These are phyloP conservation scores for Thelonectria discophora DNA, from an alignment of 2,329 filamentous ascomycete species.

Conservation along the genomic window DNA sequence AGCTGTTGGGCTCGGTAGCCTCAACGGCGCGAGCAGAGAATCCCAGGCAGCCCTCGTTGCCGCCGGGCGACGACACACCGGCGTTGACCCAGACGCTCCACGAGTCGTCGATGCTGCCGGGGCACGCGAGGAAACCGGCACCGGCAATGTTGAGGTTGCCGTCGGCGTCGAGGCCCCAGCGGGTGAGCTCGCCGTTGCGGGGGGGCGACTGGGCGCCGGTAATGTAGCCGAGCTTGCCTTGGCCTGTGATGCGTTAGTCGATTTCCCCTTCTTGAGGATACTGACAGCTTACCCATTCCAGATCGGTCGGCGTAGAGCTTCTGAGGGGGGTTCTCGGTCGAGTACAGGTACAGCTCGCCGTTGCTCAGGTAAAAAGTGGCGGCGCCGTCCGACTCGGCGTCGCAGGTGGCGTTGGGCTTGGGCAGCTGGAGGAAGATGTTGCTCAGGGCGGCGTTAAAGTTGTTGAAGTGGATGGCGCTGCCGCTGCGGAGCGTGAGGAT, in stretches of 20 bases:
- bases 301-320: constrained; percentile 64
- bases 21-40: constrained; percentile 45
- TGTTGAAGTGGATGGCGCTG: constrained; percentile 57
- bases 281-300: constrained; percentile 61
- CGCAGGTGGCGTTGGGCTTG: constrained; percentile 59
- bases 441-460: constrained; percentile 54
- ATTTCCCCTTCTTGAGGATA: neutral
- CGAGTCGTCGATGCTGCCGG: constrained; percentile 49
- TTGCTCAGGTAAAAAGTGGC: constrained; percentile 61
- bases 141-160: constrained; percentile 58
- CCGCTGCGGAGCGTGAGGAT: constrained; percentile 60
- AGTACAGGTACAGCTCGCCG: constrained; percentile 58
- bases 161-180: constrained; percentile 56
- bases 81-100: constrained; percentile 52
- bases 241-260: constrained; percentile 48
- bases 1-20: constrained; percentile 45
- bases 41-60: constrained; percentile 50
- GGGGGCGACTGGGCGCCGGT: constrained; percentile 53
- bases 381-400: constrained; percentile 46
- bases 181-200: constrained; percentile 54
- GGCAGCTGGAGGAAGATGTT: constrained; percentile 55
- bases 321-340: constrained; percentile 53
- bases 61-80: constrained; percentile 47
- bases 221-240: constrained; percentile 63
- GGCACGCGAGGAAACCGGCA: constrained; percentile 61